Evolutionary conservation across 805 yeast species (phyloP).

Genomic region (Sporopachydermia lactativora): DNA sequence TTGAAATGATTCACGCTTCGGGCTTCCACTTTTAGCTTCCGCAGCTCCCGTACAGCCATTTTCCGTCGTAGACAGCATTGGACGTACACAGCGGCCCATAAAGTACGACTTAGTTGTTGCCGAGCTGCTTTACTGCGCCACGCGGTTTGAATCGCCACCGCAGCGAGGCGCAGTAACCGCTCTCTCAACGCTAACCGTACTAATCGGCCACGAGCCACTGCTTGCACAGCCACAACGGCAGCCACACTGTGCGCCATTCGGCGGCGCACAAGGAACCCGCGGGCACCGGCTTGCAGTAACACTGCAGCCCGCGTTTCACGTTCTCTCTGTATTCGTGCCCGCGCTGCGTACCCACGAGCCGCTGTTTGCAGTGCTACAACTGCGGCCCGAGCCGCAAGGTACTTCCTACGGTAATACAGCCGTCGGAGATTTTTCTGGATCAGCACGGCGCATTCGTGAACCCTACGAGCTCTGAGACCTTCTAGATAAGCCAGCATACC

Average conservation of each 20-base stretch:
- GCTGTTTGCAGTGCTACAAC: slow-evolving; percentile 44
- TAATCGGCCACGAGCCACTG: slow-evolving; percentile 34
- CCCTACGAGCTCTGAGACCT: slow-evolving; percentile 67
- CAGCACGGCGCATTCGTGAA: slow-evolving; percentile 62
- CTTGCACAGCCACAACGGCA: slow-evolving; percentile 31
- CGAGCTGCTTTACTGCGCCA: slow-evolving; percentile 61
- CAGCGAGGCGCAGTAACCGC: slow-evolving; percentile 53
- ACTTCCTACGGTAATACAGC: slow-evolving; percentile 46
- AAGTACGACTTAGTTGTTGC: slow-evolving; percentile 28
- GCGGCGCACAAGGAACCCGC: slow-evolving; percentile 31
- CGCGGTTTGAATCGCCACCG: slow-evolving; percentile 55
- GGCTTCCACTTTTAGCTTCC: slow-evolving; percentile 66
- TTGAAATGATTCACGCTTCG: slow-evolving; percentile 80
- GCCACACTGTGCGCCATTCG: slow-evolving; percentile 20
- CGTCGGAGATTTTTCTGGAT: slow-evolving; percentile 76
- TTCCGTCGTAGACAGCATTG: slow-evolving; percentile 73
- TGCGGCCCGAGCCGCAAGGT: slow-evolving; percentile 37
- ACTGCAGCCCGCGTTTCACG: slow-evolving; percentile 2
- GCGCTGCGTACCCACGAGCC: slow-evolving; percentile 23
- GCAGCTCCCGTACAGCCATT: slow-evolving; percentile 52
- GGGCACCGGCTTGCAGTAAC: slow-evolving; percentile 35
- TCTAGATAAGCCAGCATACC: slow-evolving; percentile 92
- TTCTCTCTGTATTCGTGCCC: neutral
- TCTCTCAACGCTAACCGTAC: slow-evolving; percentile 41
- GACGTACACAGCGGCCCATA: slow-evolving; percentile 47